phyloP scores from a whole-genome alignment of 352 stramenopile species.

The Saprolegnia diclina region DNA sequence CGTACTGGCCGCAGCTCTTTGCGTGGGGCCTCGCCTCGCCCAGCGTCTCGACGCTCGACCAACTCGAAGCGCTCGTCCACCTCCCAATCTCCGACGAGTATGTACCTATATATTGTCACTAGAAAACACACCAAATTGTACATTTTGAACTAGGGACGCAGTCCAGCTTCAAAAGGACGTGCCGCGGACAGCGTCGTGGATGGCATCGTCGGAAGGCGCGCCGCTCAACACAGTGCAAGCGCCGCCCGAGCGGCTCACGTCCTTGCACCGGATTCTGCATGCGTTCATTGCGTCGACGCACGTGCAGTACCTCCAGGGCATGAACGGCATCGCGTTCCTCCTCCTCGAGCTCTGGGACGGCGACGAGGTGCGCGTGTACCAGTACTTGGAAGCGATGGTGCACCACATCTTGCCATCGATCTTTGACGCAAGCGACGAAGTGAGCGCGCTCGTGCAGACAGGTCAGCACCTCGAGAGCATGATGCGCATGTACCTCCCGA shows the following conservation, averaged over 20 bases:
- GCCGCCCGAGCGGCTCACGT: conserved; percentile 33
- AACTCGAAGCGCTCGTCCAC: conserved; percentile 29
- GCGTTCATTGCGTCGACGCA: conserved; percentile 46
- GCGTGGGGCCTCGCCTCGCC: conserved; percentile 42
- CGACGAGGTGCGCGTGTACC: conserved; percentile 47
- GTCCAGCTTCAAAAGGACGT: conserved; percentile 78
- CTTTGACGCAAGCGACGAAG: conserved; percentile 73
- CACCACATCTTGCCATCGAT: conserved; percentile 66
- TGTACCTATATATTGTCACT: too few species aligned
- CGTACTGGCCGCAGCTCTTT: conserved; percentile 70
- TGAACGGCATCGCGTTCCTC: conserved; percentile 80
- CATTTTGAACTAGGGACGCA: conserved; percentile 59
- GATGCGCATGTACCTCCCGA: conserved; percentile 57
- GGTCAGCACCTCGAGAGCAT: conserved; percentile 68
- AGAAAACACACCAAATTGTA: too few species aligned
- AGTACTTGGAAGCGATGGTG: conserved; percentile 59
- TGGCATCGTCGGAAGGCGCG: conserved; percentile 52
- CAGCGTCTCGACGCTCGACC: conserved; percentile 14
- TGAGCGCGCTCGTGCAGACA: conserved; percentile 64
- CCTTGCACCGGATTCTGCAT: conserved; percentile 51
- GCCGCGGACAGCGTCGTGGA: conserved; percentile 68
- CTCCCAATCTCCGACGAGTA: conserved; percentile 49
- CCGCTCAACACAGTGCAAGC: conserved; percentile 39
- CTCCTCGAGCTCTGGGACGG: conserved; percentile 57
- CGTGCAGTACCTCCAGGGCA: conserved; percentile 78